These are phyloP conservation scores for Tulasnella sp. DNA, from an alignment of 768 basidiomycete species.

Conservation along the genomic window DNA sequence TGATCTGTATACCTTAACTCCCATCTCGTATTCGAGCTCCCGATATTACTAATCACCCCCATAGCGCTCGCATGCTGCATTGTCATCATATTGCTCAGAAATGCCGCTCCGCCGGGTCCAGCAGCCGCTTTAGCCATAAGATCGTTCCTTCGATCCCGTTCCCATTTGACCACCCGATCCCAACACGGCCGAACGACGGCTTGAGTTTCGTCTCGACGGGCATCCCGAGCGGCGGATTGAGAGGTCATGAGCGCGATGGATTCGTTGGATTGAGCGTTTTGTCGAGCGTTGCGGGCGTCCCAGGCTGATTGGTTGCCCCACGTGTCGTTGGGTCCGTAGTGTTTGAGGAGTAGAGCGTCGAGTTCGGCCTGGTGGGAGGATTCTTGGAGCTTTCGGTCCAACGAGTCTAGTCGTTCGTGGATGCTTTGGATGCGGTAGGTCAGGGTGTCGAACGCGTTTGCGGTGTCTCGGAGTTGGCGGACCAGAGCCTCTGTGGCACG, in stretches of 20 bases:
- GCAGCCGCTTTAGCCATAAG: not conserved
- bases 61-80: not conserved
- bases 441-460: not conserved
- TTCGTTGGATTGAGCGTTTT: not conserved
- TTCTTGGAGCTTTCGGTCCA: not conserved
- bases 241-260: not conserved
- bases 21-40: not conserved
- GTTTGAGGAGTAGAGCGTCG: not conserved
- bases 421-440: not conserved
- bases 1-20: not conserved
- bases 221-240: not conserved
- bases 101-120: not conserved
- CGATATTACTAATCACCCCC: not conserved
- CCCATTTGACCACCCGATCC: not conserved
- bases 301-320: not conserved
- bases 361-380: not conserved
- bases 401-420: not conserved
- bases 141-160: not conserved
- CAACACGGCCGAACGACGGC: not conserved
- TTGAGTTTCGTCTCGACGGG: not conserved
- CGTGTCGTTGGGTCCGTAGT: not conserved
- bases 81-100: not conserved
- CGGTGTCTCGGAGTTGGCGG: not conserved
- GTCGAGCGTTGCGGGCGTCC: not conserved
- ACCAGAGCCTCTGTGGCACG: not conserved